Base-by-base conservation (phyloP, 768 basidiomycete species). In the Dendrothele bispora region DNA sequence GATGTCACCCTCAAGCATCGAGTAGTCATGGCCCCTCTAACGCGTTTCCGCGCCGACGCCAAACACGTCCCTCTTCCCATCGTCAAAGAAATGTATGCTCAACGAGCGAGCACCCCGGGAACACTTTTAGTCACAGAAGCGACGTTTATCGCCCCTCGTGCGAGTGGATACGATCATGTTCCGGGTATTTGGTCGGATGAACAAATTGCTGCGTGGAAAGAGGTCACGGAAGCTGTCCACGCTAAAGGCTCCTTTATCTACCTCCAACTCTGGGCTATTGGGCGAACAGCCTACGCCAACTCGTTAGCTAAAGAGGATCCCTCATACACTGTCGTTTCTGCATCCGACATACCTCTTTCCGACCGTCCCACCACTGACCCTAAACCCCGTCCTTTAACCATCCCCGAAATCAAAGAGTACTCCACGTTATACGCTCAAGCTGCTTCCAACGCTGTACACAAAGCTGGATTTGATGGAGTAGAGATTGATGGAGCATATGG, bases 401-500 rank as follows among this genome's bases (percentile, higher is more conserved):
- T 47, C 8, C 61, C 61, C 1, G 76, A 72, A 22, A 73, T 78
- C 46, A 55, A 56, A 38, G 69, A 71, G 30, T 65, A 68, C 37
- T 58, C 69, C 30, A 36, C 51, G n/a, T 57, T 66, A 15, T 79
- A 73, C 53, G 70, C 62, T 22, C 60, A 64, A 10, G 76, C 72
- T 0, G 74, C 79, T 11, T 55, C 59, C 17, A 66, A 69, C 35
- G 70, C 74, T 25, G 57, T 78, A 28, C 55, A 64, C 34, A 55
- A 29, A 28, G 77, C 80, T 28, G 81, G 77, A 6, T 82, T 82
- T 48, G 81, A 82, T 49, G 82, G 80, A 14, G 66, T 79, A 5
- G 79, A 83, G 63, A 62, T 72, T 46, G 64, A 65, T 38, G 61
- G 47, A 48, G 61, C 58, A 51, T 62, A 68, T 32, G 58, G 62